phyloP scores from a whole-genome alignment of 495 filamentous ascomycete species.

The Amniculicola lignicola region DNA sequence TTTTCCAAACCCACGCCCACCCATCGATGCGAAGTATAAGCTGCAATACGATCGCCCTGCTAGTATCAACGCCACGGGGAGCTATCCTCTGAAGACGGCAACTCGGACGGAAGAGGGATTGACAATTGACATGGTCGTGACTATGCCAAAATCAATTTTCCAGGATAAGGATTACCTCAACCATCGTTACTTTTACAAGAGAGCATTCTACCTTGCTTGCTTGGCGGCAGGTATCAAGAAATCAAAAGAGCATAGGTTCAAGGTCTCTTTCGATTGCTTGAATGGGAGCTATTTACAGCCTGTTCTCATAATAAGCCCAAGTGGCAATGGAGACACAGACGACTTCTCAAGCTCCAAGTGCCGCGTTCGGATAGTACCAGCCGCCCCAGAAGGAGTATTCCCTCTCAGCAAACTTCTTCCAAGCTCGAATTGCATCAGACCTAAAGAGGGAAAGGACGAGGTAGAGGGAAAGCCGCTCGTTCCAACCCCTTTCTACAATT shows the following conservation, averaged over 20 bases:
- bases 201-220: conserved; percentile 85
- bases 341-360: conserved; percentile 46
- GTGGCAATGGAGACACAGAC: conserved; percentile 14
- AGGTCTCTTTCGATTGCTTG: conserved; percentile 62
- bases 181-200: conserved; percentile 89
- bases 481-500: conserved; percentile 86
- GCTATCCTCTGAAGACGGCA: conserved; percentile 75
- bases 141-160: conserved; percentile 75
- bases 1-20: conserved; percentile 73
- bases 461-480: conserved; percentile 39
- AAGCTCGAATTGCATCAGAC: conserved; percentile 66
- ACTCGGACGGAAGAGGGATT: conserved; percentile 56
- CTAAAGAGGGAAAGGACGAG: conserved; percentile 41
- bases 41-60: conserved; percentile 71
- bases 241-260: conserved; percentile 49
- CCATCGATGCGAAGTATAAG: conserved; percentile 71
- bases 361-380: conserved; percentile 74
- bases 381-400: conserved; percentile 64
- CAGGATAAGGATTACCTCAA: conserved; percentile 95
- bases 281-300: conserved; percentile 79
- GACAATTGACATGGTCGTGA: conserved; percentile 76
- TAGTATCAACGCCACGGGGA: conserved; percentile 83
- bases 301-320: conserved; percentile 57
- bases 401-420: conserved; percentile 64
- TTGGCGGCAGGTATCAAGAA: conserved; percentile 66